Percentiles rank a stretch among this genome's conserved stretches.
Evolutionary conservation across 1,139 yeast species (phyloP).

Genomic region (Hanseniaspora gamundiae): DNA sequence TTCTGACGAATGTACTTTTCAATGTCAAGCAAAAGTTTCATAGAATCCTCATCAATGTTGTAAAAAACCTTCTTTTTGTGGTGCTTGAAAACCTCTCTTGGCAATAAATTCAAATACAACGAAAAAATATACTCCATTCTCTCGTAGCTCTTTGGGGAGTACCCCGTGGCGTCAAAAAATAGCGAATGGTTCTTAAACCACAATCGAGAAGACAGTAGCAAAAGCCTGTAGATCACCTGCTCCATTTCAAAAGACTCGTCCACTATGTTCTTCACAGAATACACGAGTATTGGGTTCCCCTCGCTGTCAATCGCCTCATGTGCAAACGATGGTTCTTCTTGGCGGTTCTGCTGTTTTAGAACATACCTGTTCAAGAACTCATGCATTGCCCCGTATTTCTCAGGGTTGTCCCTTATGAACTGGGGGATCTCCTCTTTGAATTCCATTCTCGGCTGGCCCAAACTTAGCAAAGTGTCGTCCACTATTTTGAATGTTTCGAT

Average conservation of each 20-base stretch:
- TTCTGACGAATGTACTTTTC: constrained; percentile 11
- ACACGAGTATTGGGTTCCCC: constrained; percentile 58
- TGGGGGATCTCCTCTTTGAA: constrained; percentile 45
- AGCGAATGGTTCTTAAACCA: constrained; percentile 61
- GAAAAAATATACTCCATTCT: constrained; percentile 20
- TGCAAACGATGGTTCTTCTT: constrained; percentile 32
- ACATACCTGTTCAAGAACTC: constrained; percentile 70
- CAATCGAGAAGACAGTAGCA: constrained; percentile 58
- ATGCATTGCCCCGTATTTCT: constrained; percentile 40
- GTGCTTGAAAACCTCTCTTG: constrained; percentile 40
- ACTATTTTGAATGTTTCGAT: constrained; percentile 18
- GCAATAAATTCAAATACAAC: constrained; percentile 28
- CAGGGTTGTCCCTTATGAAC: constrained; percentile 35
- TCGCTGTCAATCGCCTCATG: constrained; percentile 58
- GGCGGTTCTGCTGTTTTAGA: constrained; percentile 29
- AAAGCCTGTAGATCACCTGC: constrained; percentile 44
- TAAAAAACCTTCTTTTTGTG: constrained; percentile 47
- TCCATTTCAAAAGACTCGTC: constrained; percentile 40
- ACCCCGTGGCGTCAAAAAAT: constrained; percentile 62
- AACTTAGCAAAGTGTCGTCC: constrained; percentile 24
- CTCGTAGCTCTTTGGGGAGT: constrained; percentile 20
- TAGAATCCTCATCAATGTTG: constrained; percentile 43
- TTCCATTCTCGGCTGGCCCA: constrained; percentile 34
- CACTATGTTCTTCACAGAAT: constrained; percentile 36
- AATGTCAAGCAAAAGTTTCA: constrained; percentile 25